A percentile compares a stretch with the other conserved stretches of the same genome.
phyloP scores from a whole-genome alignment of 2,329 filamentous ascomycete species.

The Pezicula carpinea region DNA sequence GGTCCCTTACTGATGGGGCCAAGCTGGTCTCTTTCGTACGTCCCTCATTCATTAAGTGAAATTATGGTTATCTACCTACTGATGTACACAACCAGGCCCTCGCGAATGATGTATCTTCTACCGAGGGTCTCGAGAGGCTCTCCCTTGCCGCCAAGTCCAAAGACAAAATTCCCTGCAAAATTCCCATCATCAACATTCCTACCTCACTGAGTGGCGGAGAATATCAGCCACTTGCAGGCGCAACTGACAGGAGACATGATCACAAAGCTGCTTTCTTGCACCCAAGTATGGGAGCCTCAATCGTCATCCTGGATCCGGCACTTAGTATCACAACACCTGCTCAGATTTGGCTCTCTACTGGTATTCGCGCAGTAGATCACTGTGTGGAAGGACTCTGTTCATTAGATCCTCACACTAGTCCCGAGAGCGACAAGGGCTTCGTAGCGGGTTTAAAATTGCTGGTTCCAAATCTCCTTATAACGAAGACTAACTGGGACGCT shows the following conservation, averaged over 20 bases:
- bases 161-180: slow-evolving; percentile 13
- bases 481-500: slow-evolving; percentile 13
- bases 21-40: slow-evolving; percentile 26
- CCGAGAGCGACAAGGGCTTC: slow-evolving; percentile 15
- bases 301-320: slow-evolving; percentile 53
- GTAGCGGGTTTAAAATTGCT: slow-evolving; percentile 17
- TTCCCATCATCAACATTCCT: slow-evolving; percentile 35
- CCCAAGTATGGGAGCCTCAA: slow-evolving; percentile 37
- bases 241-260: slow-evolving; percentile 28
- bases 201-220: slow-evolving; percentile 38
- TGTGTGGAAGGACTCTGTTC: slow-evolving; percentile 52
- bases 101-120: slow-evolving; percentile 17
- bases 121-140: slow-evolving; percentile 13
- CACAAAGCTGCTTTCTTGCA: slow-evolving; percentile 22
- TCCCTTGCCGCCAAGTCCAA: slow-evolving; percentile 5
- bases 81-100: slow-evolving; percentile 11
- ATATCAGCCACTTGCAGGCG: slow-evolving; percentile 35
- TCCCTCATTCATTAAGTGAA: background rate
- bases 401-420: slow-evolving; percentile 14
- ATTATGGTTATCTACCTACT: background rate
- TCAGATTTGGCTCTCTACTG: slow-evolving; percentile 52
- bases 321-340: slow-evolving; percentile 46
- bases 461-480: slow-evolving; percentile 21
- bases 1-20: slow-evolving; percentile 28
- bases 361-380: slow-evolving; percentile 52